Conservation (phyloP, 78 protist species). For the Emiliania huxleyi region DNA sequence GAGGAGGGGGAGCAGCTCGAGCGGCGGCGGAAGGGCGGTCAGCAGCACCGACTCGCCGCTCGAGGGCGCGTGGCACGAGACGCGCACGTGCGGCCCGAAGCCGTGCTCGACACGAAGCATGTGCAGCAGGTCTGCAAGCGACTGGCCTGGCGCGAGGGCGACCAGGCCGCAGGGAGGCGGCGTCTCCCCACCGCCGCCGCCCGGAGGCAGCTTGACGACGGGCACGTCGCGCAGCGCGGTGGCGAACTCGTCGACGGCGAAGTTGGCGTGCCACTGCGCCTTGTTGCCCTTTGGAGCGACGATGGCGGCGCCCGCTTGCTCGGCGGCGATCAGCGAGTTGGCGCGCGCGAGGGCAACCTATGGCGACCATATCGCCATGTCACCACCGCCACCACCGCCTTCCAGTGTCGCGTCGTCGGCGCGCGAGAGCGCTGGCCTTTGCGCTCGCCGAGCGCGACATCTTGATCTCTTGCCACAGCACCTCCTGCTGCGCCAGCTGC, state of each 20-base stretch:
- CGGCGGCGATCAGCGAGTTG: background rate
- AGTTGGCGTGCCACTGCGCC: background rate
- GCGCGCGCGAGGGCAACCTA: background rate
- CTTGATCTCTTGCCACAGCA: too few species aligned
- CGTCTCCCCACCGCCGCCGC: background rate
- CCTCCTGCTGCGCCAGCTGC: too few species aligned
- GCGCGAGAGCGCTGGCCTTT: too few species aligned
- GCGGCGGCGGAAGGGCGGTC: too few species aligned
- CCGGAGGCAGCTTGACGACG: background rate
- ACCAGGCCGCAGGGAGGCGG: background rate
- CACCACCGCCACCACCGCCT: too few species aligned
- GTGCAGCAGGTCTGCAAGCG: background rate
- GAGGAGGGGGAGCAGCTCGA: too few species aligned
- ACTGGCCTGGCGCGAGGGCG: background rate
- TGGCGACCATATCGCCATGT: too few species aligned
- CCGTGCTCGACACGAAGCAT: background rate
- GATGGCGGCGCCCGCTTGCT: background rate
- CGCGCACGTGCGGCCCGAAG: background rate
- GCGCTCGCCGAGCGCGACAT: too few species aligned
- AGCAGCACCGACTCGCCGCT: too few species aligned
- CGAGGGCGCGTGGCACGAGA: background rate
- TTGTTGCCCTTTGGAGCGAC: background rate
- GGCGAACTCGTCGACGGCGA: background rate
- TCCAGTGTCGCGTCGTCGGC: too few species aligned
- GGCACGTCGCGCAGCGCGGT: background rate